Percentiles rank a stretch among this genome's conserved stretches.
Conservation (phyloP, 495 filamentous ascomycete genomes). For the Podospora sp. region DNA sequence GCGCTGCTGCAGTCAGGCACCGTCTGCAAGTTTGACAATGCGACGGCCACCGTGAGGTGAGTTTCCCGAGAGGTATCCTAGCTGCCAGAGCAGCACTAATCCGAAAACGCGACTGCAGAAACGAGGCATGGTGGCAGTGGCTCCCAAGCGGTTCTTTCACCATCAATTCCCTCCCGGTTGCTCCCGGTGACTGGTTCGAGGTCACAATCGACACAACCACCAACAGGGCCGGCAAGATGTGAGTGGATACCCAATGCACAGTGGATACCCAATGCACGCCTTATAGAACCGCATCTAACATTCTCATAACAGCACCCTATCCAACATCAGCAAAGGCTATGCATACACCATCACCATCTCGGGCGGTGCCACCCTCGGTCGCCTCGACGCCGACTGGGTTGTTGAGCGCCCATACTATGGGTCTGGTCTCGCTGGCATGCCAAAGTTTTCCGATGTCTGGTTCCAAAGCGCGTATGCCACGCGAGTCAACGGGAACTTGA, state of each 20-base stretch:
- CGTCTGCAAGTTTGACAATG: constrained; percentile 35
- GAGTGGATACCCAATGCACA: constrained; percentile 5
- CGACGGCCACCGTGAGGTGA: constrained; percentile 27
- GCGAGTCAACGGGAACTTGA: background rate
- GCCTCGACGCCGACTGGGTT: constrained; percentile 36
- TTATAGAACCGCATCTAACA: background rate
- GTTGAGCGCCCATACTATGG: constrained; percentile 34
- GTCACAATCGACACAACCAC: constrained; percentile 34
- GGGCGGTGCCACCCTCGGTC: constrained; percentile 26
- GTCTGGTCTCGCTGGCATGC: constrained; percentile 25
- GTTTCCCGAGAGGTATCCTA: background rate
- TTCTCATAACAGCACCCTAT: constrained; percentile 19
- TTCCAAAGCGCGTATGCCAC: constrained; percentile 32
- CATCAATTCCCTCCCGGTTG: constrained; percentile 30
- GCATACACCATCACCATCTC: constrained; percentile 22
- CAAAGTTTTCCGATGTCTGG: constrained; percentile 35
- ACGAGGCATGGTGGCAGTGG: constrained; percentile 39
- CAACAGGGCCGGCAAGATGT: constrained; percentile 28
- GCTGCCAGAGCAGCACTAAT: background rate
- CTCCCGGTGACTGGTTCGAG: constrained; percentile 34
- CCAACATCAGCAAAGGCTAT: constrained; percentile 24
- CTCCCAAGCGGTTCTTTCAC: constrained; percentile 25
- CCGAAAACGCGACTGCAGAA: constrained; percentile 7
- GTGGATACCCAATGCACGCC: too few relatives aligned
- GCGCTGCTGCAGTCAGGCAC: constrained; percentile 35